Conservation (phyloP, 2,329 filamentous ascomycete genomes). For the Claviceps paspali region DNA sequence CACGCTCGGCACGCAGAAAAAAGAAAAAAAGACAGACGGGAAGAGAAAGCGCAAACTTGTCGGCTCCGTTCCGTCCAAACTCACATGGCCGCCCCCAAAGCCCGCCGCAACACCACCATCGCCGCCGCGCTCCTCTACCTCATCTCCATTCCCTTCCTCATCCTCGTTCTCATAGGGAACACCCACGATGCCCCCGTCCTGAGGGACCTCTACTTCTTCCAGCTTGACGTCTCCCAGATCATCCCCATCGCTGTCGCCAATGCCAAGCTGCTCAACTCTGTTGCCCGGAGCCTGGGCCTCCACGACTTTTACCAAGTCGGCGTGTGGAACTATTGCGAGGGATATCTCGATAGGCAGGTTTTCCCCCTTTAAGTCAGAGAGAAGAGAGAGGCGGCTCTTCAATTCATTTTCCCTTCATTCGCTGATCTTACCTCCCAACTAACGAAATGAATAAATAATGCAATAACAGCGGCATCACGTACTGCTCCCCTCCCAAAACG, state of each 20-base stretch:
- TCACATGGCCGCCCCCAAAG: conserved; percentile 14
- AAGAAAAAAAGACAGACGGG: too few relatives aligned
- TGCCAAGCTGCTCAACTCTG: conserved; percentile 65
- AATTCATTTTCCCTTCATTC: too few relatives aligned
- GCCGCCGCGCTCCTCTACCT: conserved; percentile 57
- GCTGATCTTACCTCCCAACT: too few relatives aligned
- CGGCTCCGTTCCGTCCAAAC: too few relatives aligned
- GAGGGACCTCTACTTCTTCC: conserved; percentile 66
- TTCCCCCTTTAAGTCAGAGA: too few relatives aligned
- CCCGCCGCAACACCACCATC: conserved; percentile 44
- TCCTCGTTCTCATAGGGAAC: conserved; percentile 68
- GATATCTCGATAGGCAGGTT: conserved; percentile 49
- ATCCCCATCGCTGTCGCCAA: conserved; percentile 60
- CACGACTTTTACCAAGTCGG: conserved; percentile 93
- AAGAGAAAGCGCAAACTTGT: too few relatives aligned
- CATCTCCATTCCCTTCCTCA: conserved; percentile 59
- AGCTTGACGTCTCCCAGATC: conserved; percentile 68
- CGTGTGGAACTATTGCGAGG: conserved; percentile 85
- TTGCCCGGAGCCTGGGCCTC: conserved; percentile 70
- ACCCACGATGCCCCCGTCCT: conserved; percentile 46
- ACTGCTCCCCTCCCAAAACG: conserved; percentile 52
- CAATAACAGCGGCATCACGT: conserved; percentile 47
- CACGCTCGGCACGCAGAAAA: too few relatives aligned
- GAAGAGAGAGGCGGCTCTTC: too few relatives aligned
- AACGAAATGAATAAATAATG: too few relatives aligned